Conservation (phyloP, 805 yeast species). For the Lipomyces yamadae region DNA sequence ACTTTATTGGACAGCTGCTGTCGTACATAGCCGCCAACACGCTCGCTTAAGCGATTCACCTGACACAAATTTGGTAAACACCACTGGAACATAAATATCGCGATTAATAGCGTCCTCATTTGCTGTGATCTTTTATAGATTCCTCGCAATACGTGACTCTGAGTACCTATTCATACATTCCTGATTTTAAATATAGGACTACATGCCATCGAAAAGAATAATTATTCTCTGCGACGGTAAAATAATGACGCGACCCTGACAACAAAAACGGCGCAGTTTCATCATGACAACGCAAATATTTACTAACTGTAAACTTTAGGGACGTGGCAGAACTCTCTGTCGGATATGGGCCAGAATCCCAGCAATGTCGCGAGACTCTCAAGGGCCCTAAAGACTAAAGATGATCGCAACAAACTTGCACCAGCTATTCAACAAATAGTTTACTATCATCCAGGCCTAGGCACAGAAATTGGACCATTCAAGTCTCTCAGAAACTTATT, state of each 20-base stretch:
- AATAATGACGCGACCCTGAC: not conserved
- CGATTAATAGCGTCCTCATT: not conserved
- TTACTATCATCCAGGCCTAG: constrained; percentile 25
- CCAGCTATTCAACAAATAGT: constrained; percentile 19
- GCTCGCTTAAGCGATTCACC: no score
- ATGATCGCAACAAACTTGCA: not conserved
- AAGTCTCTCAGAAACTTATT: not conserved
- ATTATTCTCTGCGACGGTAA: not conserved
- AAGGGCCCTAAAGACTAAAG: constrained; percentile 22
- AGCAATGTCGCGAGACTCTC: constrained; percentile 29
- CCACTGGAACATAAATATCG: no score
- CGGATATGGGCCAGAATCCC: constrained; percentile 13
- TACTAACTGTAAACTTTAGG: constrained; percentile 12
- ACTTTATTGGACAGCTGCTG: no score
- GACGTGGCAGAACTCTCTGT: constrained; percentile 30
- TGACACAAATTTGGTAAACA: no score
- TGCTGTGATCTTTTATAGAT: no score
- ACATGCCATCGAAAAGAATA: not conserved
- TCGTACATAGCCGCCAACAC: no score
- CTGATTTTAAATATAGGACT: not conserved
- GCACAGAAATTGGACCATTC: constrained; percentile 10
- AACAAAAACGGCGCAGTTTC: not conserved
- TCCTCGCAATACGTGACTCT: not conserved
- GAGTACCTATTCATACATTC: not conserved
- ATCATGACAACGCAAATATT: not conserved